phyloP scores from a whole-genome alignment of 257 asterid genomes.

The Scutellaria barbata region DNA sequence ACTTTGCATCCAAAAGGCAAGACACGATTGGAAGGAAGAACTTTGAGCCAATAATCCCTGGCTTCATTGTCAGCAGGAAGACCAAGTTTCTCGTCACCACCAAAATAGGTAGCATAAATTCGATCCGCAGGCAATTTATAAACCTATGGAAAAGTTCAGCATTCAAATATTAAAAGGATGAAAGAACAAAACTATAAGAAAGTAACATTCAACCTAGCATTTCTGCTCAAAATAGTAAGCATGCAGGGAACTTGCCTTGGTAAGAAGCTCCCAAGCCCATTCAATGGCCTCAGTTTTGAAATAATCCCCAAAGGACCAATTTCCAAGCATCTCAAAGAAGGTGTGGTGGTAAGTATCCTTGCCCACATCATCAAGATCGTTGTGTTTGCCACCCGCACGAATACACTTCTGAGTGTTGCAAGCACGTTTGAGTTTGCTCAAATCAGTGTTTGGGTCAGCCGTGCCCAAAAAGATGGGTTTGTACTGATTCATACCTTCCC shows the following conservation, averaged over 20 bases:
- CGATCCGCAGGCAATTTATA: constrained; percentile 68
- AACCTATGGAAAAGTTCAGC: constrained; percentile 46
- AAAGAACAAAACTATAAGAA: constrained; percentile 3
- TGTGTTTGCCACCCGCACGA: constrained; percentile 99
- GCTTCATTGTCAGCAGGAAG: constrained; percentile 94
- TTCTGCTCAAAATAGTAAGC: constrained; percentile 1
- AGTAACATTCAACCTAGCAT: neutral
- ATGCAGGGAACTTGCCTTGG: constrained; percentile 54
- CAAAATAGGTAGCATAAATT: constrained; percentile 94
- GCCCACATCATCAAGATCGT: constrained; percentile 97
- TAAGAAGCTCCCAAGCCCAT: constrained; percentile 98
- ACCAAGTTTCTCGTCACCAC: constrained; percentile 89
- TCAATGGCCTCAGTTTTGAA: constrained; percentile 85
- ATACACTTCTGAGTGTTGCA: constrained; percentile 98
- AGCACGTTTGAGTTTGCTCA: constrained; percentile 91
- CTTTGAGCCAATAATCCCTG: constrained; percentile 79
- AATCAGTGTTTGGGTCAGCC: constrained; percentile 79
- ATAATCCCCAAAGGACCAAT: constrained; percentile 97
- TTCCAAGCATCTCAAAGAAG: constrained; percentile 98
- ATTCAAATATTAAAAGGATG: constrained; percentile 13
- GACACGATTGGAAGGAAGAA: constrained; percentile 75
- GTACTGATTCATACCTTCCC: constrained; percentile 95
- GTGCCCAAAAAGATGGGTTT: constrained; percentile 96
- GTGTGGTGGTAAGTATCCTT: constrained; percentile 99
- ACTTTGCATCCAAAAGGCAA: constrained; percentile 95